Percentiles rank a stretch among this genome's conserved stretches.
Evolutionary conservation across 768 basidiomycete genomes (phyloP).

Genomic region (Hericium erinaceus): DNA sequence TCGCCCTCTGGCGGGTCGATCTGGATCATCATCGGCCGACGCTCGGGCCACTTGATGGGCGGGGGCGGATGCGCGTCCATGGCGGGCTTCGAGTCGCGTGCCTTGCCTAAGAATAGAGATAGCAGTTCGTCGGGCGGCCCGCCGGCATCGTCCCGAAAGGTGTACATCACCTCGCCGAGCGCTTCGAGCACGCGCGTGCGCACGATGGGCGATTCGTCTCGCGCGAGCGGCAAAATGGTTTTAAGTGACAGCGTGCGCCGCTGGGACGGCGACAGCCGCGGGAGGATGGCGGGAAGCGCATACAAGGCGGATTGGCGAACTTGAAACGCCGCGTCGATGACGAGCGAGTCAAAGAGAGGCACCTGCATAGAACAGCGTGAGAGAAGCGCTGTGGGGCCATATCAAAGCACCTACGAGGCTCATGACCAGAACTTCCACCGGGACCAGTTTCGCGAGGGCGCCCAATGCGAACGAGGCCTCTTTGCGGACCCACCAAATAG

Average conservation of each 20-base stretch:
- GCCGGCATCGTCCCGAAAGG: constrained; percentile 55
- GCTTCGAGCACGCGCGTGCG: constrained; percentile 77
- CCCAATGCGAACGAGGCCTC: constrained; percentile 87
- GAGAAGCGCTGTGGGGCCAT: not conserved
- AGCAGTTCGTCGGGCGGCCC: constrained; percentile 73
- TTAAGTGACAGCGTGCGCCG: constrained; percentile 60
- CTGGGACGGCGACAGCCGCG: constrained; percentile 47
- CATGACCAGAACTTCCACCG: constrained; percentile 57
- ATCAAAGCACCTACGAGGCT: constrained; percentile 42
- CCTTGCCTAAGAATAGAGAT: constrained; percentile 54
- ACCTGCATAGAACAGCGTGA: constrained; percentile 37
- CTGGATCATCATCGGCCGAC: not conserved
- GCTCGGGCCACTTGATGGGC: constrained; percentile 10
- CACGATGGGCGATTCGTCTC: constrained; percentile 57
- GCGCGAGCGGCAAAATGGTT: constrained; percentile 51
- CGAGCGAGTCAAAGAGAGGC: constrained; percentile 65
- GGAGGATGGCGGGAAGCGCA: constrained; percentile 71
- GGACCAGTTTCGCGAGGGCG: constrained; percentile 79
- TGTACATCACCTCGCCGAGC: constrained; percentile 81
- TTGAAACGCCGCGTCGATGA: constrained; percentile 63
- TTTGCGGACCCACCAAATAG: constrained; percentile 69
- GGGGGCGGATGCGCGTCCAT: not conserved
- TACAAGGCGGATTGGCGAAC: constrained; percentile 86
- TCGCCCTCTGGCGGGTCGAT: not conserved
- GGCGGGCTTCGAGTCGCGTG: not conserved